Percentiles rank a stretch among this genome's conserved stretches.
Conservation (phyloP, 768 basidiomycete species). For the Filobasidium wieringae region DNA sequence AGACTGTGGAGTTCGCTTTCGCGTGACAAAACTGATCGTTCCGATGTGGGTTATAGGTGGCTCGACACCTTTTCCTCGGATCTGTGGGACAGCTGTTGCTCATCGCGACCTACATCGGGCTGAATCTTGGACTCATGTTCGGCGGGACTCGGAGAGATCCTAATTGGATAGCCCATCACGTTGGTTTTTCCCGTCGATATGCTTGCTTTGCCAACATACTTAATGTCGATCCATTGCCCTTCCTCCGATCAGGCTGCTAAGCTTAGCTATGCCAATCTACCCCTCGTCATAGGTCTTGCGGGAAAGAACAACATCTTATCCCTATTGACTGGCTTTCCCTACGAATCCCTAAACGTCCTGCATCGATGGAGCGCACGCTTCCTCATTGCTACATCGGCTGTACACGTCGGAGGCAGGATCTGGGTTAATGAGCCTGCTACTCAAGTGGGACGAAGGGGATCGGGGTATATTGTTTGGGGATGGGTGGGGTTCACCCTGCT, state of each 20-base stretch:
- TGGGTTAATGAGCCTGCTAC: slow-evolving; percentile 8
- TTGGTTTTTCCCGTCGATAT: neutral
- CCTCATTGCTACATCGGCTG: slow-evolving; percentile 10
- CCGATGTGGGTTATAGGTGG: neutral
- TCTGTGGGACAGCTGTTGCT: slow-evolving; percentile 13
- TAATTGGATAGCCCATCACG: slow-evolving; percentile 16
- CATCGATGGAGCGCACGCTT: slow-evolving; percentile 13
- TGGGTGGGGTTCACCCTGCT: slow-evolving; percentile 13
- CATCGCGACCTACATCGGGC: slow-evolving; percentile 8
- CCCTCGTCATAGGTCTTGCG: slow-evolving; percentile 14
- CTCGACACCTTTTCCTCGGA: slow-evolving; percentile 11
- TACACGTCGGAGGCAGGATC: slow-evolving; percentile 13
- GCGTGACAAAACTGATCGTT: no score
- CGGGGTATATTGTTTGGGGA: slow-evolving; percentile 13
- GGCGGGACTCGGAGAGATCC: slow-evolving; percentile 9
- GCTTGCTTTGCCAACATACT: neutral
- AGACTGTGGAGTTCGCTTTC: no score
- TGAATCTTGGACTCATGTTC: slow-evolving; percentile 14
- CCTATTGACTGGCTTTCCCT: slow-evolving; percentile 9
- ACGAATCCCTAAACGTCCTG: slow-evolving; percentile 15
- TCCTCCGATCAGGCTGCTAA: neutral
- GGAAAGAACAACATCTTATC: slow-evolving; percentile 15
- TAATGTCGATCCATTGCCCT: neutral
- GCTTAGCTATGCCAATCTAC: slow-evolving; percentile 14
- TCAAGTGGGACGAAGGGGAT: neutral